A percentile compares a stretch with the other conserved stretches of the same genome.
Conservation (phyloP, 768 basidiomycete species). For the Phlegmacium glaucopus region DNA sequence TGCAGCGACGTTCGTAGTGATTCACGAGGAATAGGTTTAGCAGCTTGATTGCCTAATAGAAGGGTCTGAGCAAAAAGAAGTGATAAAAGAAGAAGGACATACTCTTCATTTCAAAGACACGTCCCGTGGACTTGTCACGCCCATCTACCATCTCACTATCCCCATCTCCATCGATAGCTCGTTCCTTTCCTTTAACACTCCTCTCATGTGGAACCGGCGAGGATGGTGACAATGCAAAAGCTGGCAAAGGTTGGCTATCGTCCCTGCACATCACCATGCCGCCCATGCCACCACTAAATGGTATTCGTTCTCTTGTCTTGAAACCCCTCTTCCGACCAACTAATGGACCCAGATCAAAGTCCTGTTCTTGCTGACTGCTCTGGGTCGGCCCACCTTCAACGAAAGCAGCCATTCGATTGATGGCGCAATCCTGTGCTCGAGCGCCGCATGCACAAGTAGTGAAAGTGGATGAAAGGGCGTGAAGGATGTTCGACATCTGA, state of each 20-base stretch:
- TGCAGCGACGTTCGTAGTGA: not conserved
- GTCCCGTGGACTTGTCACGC: not conserved
- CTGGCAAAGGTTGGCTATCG: slow-evolving; percentile 1
- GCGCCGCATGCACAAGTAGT: slow-evolving; percentile 74
- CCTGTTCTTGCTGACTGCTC: not conserved
- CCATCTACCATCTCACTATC: slow-evolving; percentile 12
- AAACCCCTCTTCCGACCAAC: slow-evolving; percentile 61
- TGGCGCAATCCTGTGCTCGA: slow-evolving; percentile 57
- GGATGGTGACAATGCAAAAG: not conserved
- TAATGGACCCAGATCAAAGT: slow-evolving; percentile 58
- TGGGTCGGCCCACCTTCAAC: slow-evolving; percentile 31
- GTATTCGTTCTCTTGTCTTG: slow-evolving; percentile 52
- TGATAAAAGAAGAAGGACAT: not conserved
- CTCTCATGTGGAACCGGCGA: not conserved
- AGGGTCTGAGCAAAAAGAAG: not conserved
- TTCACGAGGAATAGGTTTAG: not conserved
- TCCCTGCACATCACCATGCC: slow-evolving; percentile 23
- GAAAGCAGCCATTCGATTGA: slow-evolving; percentile 62
- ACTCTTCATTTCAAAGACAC: not conserved
- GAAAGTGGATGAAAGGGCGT: slow-evolving; percentile 66
- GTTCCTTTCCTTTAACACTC: slow-evolving; percentile 16
- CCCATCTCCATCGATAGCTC: slow-evolving; percentile 5
- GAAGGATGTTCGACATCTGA: slow-evolving; percentile 69
- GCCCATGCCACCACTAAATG: slow-evolving; percentile 57
- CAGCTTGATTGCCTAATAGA: not conserved